These are phyloP conservation scores for Lenzites betulinus DNA, from an alignment of 768 basidiomycete genomes.

Conservation along the genomic window DNA sequence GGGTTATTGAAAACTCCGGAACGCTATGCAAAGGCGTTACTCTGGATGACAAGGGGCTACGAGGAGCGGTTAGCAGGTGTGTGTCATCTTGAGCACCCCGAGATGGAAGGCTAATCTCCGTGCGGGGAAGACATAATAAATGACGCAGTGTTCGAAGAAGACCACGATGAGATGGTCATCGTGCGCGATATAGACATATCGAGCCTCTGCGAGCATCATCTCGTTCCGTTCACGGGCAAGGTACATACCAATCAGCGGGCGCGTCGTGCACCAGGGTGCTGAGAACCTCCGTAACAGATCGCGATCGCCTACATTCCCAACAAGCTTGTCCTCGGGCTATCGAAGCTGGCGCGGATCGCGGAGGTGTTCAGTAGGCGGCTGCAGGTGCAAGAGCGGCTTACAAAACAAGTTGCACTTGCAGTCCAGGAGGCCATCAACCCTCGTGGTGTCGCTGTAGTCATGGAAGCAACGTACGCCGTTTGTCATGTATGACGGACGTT, in stretches of 20 bases:
- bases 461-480: constrained; percentile 91
- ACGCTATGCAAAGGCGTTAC: constrained; percentile 92
- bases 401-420: constrained; percentile 97
- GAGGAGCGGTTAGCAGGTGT: constrained; percentile 90
- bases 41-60: constrained; percentile 99
- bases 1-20: constrained; percentile 91
- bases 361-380: constrained; percentile 95
- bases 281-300: constrained; percentile 52
- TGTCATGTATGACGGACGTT: constrained; percentile 11
- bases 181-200: constrained; percentile 97
- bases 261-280: no score
- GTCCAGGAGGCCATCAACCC: constrained; percentile 98
- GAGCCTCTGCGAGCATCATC: constrained; percentile 96
- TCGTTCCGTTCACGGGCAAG: constrained; percentile 97
- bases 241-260: constrained; percentile 44
- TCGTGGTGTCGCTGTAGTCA: constrained; percentile 96
- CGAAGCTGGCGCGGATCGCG: constrained; percentile 95
- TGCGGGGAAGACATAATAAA: constrained; percentile 84
- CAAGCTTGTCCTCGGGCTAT: constrained; percentile 89
- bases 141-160: constrained; percentile 96
- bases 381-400: constrained; percentile 97
- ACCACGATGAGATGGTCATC: constrained; percentile 99
- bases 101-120: background rate
- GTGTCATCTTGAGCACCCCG: background rate
- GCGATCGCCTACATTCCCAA: constrained; percentile 99